Base-by-base conservation (phyloP, 352 stramenopile species). In the Phytopythium kandeliae region DNA sequence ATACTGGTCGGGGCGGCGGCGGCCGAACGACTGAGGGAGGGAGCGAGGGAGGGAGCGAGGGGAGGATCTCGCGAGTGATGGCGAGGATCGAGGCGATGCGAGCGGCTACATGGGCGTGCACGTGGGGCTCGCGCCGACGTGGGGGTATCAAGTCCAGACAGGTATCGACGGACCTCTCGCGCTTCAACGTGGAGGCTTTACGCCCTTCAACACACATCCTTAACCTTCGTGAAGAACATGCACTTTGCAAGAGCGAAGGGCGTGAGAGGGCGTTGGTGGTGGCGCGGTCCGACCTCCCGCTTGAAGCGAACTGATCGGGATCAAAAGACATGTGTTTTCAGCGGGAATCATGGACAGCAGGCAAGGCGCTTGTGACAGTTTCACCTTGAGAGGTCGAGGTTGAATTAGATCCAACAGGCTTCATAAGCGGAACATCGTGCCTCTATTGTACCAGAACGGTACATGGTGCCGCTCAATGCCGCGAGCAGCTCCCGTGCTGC, bases 1-100 rank as follows among this genome's bases (percentile, higher is more conserved):
- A 77, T 77, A 16, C 26, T 57, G 48, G 34, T 46, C 28, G 21
- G 25, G 6, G 31, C n/a, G 46, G 26, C n/a, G n/a, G n/a, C n/a
- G n/a, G n/a, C n/a, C n/a, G n/a, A n/a, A n/a, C n/a, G n/a, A n/a
- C n/a, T n/a, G n/a, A n/a, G 31, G 4, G 46, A 21, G 46, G 10
- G 25, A 12, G 6, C 22, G 42, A 21, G 19, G n/a, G 22, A 21
- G 26, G 44, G 31, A 21, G 26, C 19, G 44, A 16, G 28, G 28
- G 44, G 38, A 44, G 38, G 21, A 28, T 28, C 38, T 44, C 38
- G 38, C 19, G 21, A 44, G 26, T 44, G 38, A 44, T 5, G 13
- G 16, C 31, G 17, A 10, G 44, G 7, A 35, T 28, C n/a, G n/a
- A 38, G n/a, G 44, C 44, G 44, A 17, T 8, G 26, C 19, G 28